Evolutionary conservation across 2,329 filamentous ascomycete genomes (phyloP).

Genomic region (Pseudovirgaria hyperparasitica): DNA sequence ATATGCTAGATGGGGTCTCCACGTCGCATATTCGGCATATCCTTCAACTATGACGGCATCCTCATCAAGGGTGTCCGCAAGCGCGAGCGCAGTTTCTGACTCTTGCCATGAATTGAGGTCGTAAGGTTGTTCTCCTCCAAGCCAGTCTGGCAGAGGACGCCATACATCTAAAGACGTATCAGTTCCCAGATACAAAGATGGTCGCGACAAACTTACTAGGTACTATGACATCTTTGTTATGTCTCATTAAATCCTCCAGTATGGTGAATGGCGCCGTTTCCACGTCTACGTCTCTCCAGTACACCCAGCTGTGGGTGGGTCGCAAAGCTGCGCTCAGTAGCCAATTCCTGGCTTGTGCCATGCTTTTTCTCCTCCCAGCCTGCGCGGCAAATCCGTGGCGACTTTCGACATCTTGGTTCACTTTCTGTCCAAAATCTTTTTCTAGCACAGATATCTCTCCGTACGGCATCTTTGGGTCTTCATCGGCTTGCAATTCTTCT

Average conservation of each 20-base stretch:
- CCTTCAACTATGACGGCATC: conserved; percentile 98
- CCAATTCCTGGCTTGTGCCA: conserved; percentile 98
- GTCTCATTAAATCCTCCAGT: conserved; percentile 92
- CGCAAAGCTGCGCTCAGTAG: conserved; percentile 82
- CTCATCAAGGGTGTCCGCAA: conserved; percentile 91
- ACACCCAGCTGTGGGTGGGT: conserved; percentile 97
- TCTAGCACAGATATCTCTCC: conserved; percentile 96
- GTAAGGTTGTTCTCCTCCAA: conserved; percentile 95
- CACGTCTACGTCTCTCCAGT: conserved; percentile 97
- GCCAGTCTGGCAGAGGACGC: conserved; percentile 97
- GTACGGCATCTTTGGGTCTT: conserved; percentile 69
- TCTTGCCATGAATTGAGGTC: conserved; percentile 99
- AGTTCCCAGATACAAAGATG: conserved; percentile 6
- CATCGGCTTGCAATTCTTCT: conserved; percentile 64
- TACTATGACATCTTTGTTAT: conserved; percentile 97
- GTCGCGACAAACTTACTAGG: conserved; percentile 59
- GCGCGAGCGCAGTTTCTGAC: conserved; percentile 85
- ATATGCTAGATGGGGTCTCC: conserved; percentile 93
- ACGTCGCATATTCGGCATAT: conserved; percentile 97
- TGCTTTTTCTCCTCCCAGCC: conserved; percentile 83
- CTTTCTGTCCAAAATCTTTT: conserved; percentile 97
- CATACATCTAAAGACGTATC: conserved; percentile 53
- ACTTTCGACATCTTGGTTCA: conserved; percentile 95
- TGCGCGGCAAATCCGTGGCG: conserved; percentile 95
- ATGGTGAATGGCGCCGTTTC: conserved; percentile 96